These are phyloP conservation scores for Osmanthus fragrans DNA, from an alignment of 257 asterid genomes.

Conservation along the genomic window DNA sequence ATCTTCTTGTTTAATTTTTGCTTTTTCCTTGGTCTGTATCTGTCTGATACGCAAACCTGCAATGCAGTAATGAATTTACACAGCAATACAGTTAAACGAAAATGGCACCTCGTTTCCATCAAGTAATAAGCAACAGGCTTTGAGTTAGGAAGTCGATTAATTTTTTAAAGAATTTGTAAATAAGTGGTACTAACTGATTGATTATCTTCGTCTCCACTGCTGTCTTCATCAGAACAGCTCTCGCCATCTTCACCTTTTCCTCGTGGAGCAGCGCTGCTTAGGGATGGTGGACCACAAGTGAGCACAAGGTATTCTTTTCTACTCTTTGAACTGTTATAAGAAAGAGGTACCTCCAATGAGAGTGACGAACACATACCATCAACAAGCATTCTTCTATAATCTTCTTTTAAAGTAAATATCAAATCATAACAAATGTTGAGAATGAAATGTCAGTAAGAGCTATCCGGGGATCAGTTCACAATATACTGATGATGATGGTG, in stretches of 20 bases:
- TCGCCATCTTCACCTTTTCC: slow-evolving; percentile 78
- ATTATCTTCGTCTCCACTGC: slow-evolving; percentile 76
- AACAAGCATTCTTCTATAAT: too few species aligned
- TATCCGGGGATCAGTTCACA: slow-evolving; percentile 58
- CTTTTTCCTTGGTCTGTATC: slow-evolving; percentile 79
- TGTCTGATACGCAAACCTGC: slow-evolving; percentile 72
- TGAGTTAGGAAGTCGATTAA: not conserved
- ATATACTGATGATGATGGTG: not conserved
- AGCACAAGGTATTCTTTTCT: slow-evolving; percentile 93
- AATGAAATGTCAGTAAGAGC: not conserved
- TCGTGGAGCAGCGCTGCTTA: slow-evolving; percentile 55
- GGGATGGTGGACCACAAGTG: slow-evolving; percentile 82
- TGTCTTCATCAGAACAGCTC: slow-evolving; percentile 68
- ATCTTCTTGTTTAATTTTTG: slow-evolving; percentile 73
- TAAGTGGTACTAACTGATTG: slow-evolving; percentile 50
- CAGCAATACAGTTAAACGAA: slow-evolving; percentile 4
- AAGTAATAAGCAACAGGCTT: not conserved
- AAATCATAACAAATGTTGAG: too few species aligned
- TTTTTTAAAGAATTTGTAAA: not conserved
- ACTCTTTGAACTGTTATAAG: slow-evolving; percentile 64
- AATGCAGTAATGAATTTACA: not conserved
- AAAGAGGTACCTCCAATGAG: slow-evolving; percentile 9
- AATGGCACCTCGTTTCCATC: not conserved
- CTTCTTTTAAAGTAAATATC: too few species aligned
- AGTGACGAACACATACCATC: not conserved